Base-by-base conservation (phyloP, 2,329 filamentous ascomycete species). In the Fusarium avenaceum region DNA sequence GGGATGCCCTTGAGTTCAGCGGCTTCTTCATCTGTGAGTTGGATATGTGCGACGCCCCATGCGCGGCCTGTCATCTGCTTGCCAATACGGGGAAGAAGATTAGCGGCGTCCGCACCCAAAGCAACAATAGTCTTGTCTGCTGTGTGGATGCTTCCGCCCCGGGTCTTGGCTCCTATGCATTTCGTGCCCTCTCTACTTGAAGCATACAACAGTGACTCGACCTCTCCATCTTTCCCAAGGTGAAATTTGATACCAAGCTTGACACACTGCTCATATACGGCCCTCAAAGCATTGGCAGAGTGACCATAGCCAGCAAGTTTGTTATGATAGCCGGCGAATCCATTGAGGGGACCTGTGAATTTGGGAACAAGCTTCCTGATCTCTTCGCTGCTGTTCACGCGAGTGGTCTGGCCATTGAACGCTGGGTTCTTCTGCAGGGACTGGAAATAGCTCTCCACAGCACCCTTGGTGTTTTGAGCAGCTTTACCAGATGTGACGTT, bases 21-120 rank as follows among this genome's bases (percentile, higher is more conserved):
- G 0, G 65, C 65, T 26, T 67, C 65, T 13, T 65, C 6, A 6
- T 68, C 49, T 3, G 59, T 69, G 7, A 67, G 59, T 3, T 67
- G 65, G 1, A 67, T 67, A 2, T 67, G 65, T 0, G 65, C 65
- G 7, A 67, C 65, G 2, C 65, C 65, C 65, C 65, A 67, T 1
- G 59, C 61, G 2, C 65, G 46, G 8, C 65, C 65, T 0, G 65
- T 67, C 65, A 69, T 68, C 3, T 69, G 65, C 2, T 65, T 67
- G 10, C 65, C 65, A 3, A 67, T 65, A 0, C 49, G 43, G 1
- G 65, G 65, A 4, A 67, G 40, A 0, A 67, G 19, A 1, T 69
- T 65, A 5, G 65, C 46, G 0, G 65, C 65, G 3, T 65, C 60
- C 1, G 65, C 65, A 1, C 65, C 65, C 3, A 67, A 1, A 1